Evolutionary conservation across 495 filamentous ascomycete genomes (phyloP).

Genomic region (Penicillium fimorum): DNA sequence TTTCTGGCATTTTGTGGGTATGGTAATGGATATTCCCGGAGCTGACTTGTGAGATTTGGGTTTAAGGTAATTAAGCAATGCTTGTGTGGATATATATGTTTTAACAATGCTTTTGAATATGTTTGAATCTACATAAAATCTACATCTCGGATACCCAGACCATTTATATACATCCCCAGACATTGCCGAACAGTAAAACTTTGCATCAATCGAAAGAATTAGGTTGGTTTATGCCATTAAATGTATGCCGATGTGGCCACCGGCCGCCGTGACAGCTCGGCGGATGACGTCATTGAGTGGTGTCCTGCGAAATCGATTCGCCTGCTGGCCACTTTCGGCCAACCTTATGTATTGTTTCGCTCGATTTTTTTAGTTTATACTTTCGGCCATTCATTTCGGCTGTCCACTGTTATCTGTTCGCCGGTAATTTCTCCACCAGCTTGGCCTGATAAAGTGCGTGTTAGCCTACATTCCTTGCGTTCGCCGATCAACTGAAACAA

Average conservation of each 20-base stretch:
- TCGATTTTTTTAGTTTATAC: background rate
- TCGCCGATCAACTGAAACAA: conserved; percentile 14
- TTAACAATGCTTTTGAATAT: too few relatives aligned
- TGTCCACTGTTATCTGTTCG: background rate
- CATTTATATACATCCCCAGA: background rate
- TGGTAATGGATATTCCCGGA: background rate
- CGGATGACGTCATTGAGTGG: conserved; percentile 2
- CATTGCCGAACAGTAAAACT: background rate
- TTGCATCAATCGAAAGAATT: background rate
- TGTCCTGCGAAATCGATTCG: background rate
- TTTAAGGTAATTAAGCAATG: background rate
- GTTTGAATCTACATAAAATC: background rate
- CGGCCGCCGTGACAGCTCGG: background rate
- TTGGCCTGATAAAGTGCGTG: conserved; percentile 5
- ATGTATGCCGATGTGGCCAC: background rate
- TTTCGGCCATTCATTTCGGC: conserved; percentile 1
- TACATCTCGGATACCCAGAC: background rate
- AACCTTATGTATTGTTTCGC: background rate
- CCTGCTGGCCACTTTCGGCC: background rate
- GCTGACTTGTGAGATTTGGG: background rate
- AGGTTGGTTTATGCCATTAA: background rate
- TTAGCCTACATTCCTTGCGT: conserved; percentile 4
- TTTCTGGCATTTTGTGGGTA: conserved; percentile 2
- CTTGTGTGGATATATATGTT: background rate
- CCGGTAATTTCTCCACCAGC: background rate